Evolutionary conservation across 73 alveolate genomes (phyloP).

Genomic region (Breviolum minutum): DNA sequence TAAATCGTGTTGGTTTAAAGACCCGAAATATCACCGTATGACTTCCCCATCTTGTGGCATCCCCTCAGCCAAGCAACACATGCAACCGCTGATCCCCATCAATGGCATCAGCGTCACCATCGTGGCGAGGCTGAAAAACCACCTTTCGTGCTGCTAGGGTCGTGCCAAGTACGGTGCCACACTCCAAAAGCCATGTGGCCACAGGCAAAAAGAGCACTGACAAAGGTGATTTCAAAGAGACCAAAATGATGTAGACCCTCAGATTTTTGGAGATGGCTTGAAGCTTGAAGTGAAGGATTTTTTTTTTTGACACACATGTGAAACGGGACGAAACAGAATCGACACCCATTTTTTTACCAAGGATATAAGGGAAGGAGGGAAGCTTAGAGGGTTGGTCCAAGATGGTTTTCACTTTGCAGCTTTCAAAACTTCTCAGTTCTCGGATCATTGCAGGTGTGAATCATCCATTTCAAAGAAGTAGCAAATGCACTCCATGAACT

Average conservation of each 20-base stretch:
- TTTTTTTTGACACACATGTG: too few species aligned
- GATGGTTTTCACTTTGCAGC: too few species aligned
- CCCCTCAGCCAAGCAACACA: neutral
- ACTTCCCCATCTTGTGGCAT: neutral
- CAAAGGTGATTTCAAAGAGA: slow-evolving; percentile 15
- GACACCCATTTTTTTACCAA: too few species aligned
- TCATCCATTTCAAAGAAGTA: too few species aligned
- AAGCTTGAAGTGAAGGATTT: neutral
- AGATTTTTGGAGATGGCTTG: neutral
- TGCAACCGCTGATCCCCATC: slow-evolving; percentile 48
- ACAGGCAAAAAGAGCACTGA: slow-evolving; percentile 17
- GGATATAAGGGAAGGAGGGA: too few species aligned
- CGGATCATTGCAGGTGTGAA: too few species aligned
- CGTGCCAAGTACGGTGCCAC: slow-evolving; percentile 32
- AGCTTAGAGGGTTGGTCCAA: neutral
- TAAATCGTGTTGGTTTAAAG: too few species aligned
- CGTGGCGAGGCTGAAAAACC: slow-evolving; percentile 47
- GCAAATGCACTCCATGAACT: too few species aligned
- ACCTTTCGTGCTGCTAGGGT: slow-evolving; percentile 1
- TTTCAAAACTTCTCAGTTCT: too few species aligned
- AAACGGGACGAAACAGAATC: too few species aligned
- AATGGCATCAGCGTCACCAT: neutral
- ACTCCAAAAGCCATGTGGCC: slow-evolving; percentile 32
- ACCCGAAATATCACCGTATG: neutral
- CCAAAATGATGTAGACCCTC: slow-evolving; percentile 5